A percentile compares a stretch with the other conserved stretches of the same genome.
Conservation (phyloP, 768 basidiomycete species). For the Leucosporidium creatinivorum region DNA sequence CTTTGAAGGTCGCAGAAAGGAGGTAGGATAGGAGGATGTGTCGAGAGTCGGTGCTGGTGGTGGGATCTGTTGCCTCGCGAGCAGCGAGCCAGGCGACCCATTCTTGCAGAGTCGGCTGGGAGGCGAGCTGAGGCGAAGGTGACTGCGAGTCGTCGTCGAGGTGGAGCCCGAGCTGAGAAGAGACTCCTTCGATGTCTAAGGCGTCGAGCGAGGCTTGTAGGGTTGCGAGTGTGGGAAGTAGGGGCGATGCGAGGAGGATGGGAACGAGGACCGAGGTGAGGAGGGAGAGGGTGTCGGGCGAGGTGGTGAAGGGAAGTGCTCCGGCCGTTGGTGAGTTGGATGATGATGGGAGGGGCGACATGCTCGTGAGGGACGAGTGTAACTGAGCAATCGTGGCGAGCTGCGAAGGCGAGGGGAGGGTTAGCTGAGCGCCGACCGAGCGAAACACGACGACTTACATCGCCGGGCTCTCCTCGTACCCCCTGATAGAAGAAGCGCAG, state of each 20-base stretch:
- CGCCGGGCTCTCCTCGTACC: slow-evolving; percentile 16
- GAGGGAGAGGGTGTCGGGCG: not conserved
- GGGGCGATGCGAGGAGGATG: slow-evolving; percentile 49
- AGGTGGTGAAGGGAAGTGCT: not conserved
- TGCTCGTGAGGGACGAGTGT: too few relatives aligned
- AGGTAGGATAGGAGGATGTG: slow-evolving; percentile 62
- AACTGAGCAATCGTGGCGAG: too few relatives aligned
- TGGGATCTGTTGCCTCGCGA: not conserved
- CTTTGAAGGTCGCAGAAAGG: slow-evolving; percentile 90
- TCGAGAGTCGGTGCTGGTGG: slow-evolving; percentile 48
- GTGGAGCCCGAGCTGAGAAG: slow-evolving; percentile 34
- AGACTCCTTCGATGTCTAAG: slow-evolving; percentile 76
- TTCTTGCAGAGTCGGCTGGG: slow-evolving; percentile 57
- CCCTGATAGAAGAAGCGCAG: slow-evolving; percentile 71
- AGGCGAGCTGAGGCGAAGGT: not conserved
- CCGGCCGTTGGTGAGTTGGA: not conserved
- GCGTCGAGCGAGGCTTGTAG: slow-evolving; percentile 72
- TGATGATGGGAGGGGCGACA: too few relatives aligned
- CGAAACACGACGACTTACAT: not conserved
- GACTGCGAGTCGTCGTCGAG: not conserved
- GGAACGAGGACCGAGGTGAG: slow-evolving; percentile 43
- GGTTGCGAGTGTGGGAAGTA: slow-evolving; percentile 51
- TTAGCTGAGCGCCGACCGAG: not conserved
- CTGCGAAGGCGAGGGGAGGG: not conserved
- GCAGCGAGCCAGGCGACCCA: slow-evolving; percentile 44